phyloP scores from a whole-genome alignment of 192 early-diverging fungal species.

The Linnemannia hyalina region DNA sequence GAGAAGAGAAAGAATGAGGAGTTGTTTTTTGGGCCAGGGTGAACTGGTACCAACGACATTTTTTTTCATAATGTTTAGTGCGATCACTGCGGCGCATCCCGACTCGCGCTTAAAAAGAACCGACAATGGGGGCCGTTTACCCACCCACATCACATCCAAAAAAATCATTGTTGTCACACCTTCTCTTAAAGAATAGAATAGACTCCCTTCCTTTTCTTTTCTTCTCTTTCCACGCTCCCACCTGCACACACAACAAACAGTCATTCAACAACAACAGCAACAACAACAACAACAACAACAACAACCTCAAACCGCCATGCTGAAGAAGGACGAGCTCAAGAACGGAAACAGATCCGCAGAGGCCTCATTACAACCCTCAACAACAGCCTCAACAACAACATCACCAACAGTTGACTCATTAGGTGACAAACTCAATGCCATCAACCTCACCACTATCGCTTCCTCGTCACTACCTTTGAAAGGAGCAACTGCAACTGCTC shows the following conservation, averaged over 20 bases:
- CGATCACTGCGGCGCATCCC: constrained; percentile 31
- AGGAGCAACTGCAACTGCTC: background rate
- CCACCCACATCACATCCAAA: background rate
- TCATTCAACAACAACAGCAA: background rate
- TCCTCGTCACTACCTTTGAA: background rate
- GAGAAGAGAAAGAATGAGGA: too few species aligned
- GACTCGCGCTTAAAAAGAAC: constrained; percentile 13
- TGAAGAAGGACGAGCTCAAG: constrained; percentile 53
- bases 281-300: background rate
- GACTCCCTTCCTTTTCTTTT: background rate
- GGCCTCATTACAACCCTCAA: constrained; percentile 12
- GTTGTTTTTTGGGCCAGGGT: background rate
- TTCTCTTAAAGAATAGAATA: background rate
- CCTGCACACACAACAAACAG: background rate
- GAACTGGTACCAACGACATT: background rate
- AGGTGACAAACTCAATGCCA: constrained; percentile 23
- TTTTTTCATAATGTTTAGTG: background rate
- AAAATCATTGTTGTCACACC: background rate
- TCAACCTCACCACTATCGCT: constrained; percentile 4
- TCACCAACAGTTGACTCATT: background rate
- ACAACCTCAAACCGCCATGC: constrained; percentile 9
- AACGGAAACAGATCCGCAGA: constrained; percentile 41
- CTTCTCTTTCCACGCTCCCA: background rate
- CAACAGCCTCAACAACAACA: background rate
- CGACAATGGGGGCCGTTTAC: background rate